Percentiles rank a stretch among this genome's conserved stretches.
Conservation (phyloP, 148 eudicot genomes). For the Pharnaceum exiguum region DNA sequence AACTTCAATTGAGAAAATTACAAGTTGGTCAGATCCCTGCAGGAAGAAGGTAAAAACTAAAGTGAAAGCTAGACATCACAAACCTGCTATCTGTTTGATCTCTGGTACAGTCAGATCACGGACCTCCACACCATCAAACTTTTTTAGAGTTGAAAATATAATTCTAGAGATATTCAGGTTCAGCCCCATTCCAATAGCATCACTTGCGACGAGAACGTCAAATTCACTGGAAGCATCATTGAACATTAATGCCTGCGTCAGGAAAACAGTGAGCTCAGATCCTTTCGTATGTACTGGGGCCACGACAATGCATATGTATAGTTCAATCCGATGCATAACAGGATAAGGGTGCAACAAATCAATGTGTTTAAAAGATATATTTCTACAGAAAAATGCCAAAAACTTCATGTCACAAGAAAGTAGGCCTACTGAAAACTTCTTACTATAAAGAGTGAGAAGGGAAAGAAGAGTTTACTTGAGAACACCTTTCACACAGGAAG, state of each 20-base stretch:
- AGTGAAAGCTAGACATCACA: neutral
- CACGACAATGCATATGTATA: neutral
- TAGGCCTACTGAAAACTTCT: too few species aligned
- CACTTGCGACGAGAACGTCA: constrained; percentile 98
- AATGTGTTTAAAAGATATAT: too few species aligned
- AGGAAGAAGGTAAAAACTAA: neutral
- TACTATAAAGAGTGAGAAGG: too few species aligned
- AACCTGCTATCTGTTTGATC: constrained; percentile 98
- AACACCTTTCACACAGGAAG: too few species aligned
- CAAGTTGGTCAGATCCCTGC: neutral
- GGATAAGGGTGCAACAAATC: too few species aligned
- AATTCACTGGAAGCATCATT: constrained; percentile 86
- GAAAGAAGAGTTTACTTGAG: too few species aligned
- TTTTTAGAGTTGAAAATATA: constrained; percentile 71
- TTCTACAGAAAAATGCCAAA: too few species aligned
- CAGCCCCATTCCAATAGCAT: constrained; percentile 99
- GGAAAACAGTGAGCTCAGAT: constrained; percentile 18
- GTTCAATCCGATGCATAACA: too few species aligned
- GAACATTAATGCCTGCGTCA: constrained; percentile 93
- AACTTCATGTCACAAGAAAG: too few species aligned
- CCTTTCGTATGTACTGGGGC: neutral
- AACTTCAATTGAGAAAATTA: neutral
- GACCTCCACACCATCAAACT: constrained; percentile 75
- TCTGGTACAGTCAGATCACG: constrained; percentile 80
- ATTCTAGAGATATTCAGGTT: constrained; percentile 92